Conservation (phyloP, 129 eudicot species). For the Oenanthe sinensis region DNA sequence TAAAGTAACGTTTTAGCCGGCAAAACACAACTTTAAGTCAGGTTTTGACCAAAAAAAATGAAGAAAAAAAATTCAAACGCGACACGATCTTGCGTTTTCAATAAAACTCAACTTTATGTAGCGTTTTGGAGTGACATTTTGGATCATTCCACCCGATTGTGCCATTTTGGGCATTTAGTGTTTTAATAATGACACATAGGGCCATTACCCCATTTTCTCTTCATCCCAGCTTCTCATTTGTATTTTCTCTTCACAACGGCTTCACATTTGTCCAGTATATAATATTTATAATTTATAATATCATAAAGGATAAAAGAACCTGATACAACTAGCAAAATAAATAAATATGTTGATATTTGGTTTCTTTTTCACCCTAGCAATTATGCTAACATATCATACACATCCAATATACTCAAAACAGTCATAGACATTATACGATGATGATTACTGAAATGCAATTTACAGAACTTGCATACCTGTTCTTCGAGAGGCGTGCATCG, state of each 20-base stretch:
- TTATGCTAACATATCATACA: neutral
- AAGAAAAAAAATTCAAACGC: too few relatives aligned
- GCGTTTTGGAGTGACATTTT: too few relatives aligned
- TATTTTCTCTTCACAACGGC: neutral
- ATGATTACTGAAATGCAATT: neutral
- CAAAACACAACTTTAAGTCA: too few relatives aligned
- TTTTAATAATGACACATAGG: too few relatives aligned
- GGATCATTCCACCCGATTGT: too few relatives aligned
- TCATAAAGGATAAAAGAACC: neutral
- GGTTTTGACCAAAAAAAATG: too few relatives aligned
- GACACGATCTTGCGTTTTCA: too few relatives aligned
- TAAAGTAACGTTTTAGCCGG: too few relatives aligned
- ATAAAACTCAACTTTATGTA: too few relatives aligned
- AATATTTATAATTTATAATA: too few relatives aligned
- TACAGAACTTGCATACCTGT: constrained; percentile 14
- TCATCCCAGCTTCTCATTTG: neutral
- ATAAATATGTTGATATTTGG: neutral
- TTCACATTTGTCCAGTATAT: neutral
- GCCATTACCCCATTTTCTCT: constrained; percentile 2
- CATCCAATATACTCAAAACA: neutral
- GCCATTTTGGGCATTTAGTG: too few relatives aligned
- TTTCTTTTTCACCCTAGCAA: neutral
- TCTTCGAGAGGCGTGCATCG: constrained; percentile 31
- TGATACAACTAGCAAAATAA: too few relatives aligned
- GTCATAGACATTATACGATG: neutral